Evolutionary conservation across 2,329 filamentous ascomycete genomes (phyloP).

Genomic region (Penicillium sp.): DNA sequence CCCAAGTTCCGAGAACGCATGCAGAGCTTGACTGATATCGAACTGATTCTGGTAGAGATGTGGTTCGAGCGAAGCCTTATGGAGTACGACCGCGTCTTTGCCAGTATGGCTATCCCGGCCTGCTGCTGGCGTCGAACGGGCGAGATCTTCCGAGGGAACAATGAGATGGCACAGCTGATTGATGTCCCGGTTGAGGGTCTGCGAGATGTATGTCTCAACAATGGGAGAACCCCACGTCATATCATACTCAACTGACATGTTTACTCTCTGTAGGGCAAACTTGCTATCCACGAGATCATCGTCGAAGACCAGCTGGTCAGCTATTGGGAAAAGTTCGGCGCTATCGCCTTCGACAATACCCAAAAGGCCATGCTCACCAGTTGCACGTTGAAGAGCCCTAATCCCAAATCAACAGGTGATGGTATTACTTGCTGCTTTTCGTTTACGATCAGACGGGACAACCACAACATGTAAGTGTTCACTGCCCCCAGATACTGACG

Average conservation of each 20-base stretch:
- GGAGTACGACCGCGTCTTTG: slow-evolving; percentile 98
- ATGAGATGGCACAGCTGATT: slow-evolving; percentile 97
- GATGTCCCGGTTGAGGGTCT: slow-evolving; percentile 86
- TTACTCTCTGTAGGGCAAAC: slow-evolving; percentile 65
- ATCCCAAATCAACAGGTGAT: slow-evolving; percentile 64
- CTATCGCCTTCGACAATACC: slow-evolving; percentile 89
- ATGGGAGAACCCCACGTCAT: background rate
- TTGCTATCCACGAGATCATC: slow-evolving; percentile 92
- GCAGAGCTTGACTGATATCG: slow-evolving; percentile 85
- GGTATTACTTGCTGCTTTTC: slow-evolving; percentile 94
- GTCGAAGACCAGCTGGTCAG: slow-evolving; percentile 91
- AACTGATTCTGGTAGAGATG: slow-evolving; percentile 95
- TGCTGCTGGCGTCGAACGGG: slow-evolving; percentile 97
- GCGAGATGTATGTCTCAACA: slow-evolving; percentile 68
- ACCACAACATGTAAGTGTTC: slow-evolving; percentile 82
- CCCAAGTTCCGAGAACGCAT: slow-evolving; percentile 96
- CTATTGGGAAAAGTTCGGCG: slow-evolving; percentile 99
- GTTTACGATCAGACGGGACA: slow-evolving; percentile 91
- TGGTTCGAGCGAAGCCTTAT: slow-evolving; percentile 97
- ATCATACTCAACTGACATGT: background rate
- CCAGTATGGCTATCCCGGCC: slow-evolving; percentile 96
- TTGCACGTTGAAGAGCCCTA: slow-evolving; percentile 83
- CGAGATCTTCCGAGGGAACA: slow-evolving; percentile 95
- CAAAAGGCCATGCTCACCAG: slow-evolving; percentile 95
- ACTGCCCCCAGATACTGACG: background rate